Percentiles rank a stretch among this genome's conserved stretches.
phyloP scores from a whole-genome alignment of 345 rosid species.

The Populus tremula region DNA sequence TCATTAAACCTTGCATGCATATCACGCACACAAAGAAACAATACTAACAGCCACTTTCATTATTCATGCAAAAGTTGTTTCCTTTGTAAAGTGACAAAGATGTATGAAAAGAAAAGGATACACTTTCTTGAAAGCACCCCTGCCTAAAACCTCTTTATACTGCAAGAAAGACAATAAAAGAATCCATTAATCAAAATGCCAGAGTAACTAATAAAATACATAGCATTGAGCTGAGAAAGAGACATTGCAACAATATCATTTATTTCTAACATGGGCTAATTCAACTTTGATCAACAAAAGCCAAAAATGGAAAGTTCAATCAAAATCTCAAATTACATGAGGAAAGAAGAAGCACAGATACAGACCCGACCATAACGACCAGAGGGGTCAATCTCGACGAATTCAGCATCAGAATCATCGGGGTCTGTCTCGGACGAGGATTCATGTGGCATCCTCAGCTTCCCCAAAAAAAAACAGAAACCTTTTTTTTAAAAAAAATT shows the following conservation, averaged over 20 bases:
- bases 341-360: neutral
- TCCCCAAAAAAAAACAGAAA: neutral
- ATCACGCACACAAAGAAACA: neutral
- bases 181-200: neutral
- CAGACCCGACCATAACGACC: slow-evolving; percentile 38
- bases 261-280: neutral
- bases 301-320: neutral
- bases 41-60: neutral
- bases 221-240: neutral
- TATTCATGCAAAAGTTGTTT: neutral
- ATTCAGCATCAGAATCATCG: slow-evolving; percentile 50
- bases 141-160: slow-evolving; percentile 35
- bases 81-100: neutral
- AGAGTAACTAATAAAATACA: neutral
- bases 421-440: slow-evolving; percentile 52
- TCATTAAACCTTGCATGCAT: neutral
- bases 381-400: slow-evolving; percentile 33
- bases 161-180: slow-evolving; percentile 15
- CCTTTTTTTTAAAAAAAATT: no score
- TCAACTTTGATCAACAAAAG: neutral
- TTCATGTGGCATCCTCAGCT: slow-evolving; percentile 58
- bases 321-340: neutral
- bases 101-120: slow-evolving; percentile 20
- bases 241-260: neutral
- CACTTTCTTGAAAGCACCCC: slow-evolving; percentile 39